phyloP scores from a whole-genome alignment of 1,284 basidiomycete genomes.

The Chiua sp. region DNA sequence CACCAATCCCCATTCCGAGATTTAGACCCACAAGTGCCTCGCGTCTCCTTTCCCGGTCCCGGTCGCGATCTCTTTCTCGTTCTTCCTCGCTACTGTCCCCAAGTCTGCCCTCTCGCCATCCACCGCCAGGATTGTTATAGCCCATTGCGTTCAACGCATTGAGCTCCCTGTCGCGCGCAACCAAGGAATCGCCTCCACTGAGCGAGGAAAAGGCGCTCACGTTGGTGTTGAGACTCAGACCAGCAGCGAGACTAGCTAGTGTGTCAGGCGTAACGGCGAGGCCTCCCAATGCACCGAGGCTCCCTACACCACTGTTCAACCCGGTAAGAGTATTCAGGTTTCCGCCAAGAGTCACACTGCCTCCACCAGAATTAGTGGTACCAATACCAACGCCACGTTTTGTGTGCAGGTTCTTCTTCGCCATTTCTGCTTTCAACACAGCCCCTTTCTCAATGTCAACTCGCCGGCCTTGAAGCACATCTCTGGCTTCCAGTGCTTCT shows the following conservation, averaged over 20 bases:
- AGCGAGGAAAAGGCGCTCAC: conserved; percentile 31
- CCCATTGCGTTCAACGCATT: conserved; percentile 55
- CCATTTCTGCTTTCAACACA: conserved; percentile 98
- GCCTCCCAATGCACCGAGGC: conserved; percentile 31
- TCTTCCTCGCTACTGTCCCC: conserved; percentile 42
- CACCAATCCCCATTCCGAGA: conserved; percentile 35
- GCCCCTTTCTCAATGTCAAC: conserved; percentile 96
- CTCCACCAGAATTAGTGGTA: conserved; percentile 27
- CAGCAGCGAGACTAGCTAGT: conserved; percentile 35
- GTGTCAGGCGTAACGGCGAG: conserved; percentile 41
- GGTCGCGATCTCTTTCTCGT: conserved; percentile 40
- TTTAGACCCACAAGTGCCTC: conserved; percentile 48
- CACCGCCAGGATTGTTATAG: conserved; percentile 41
- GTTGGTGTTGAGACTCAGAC: conserved; percentile 35
- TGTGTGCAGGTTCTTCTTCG: conserved; percentile 99
- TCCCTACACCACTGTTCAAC: conserved; percentile 34
- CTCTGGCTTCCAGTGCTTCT: conserved; percentile 89
- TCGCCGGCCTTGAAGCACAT: conserved; percentile 88
- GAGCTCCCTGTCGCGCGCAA: conserved; percentile 55
- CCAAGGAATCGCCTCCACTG: conserved; percentile 34
- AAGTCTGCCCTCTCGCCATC: conserved; percentile 42
- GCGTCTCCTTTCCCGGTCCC: conserved; percentile 46
- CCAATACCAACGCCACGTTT: conserved; percentile 79
- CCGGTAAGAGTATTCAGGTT: conserved; percentile 29
- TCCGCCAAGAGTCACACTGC: conserved; percentile 30